Conservation (phyloP, 208 protist genomes). For the Trypanosoma platydactyli region DNA sequence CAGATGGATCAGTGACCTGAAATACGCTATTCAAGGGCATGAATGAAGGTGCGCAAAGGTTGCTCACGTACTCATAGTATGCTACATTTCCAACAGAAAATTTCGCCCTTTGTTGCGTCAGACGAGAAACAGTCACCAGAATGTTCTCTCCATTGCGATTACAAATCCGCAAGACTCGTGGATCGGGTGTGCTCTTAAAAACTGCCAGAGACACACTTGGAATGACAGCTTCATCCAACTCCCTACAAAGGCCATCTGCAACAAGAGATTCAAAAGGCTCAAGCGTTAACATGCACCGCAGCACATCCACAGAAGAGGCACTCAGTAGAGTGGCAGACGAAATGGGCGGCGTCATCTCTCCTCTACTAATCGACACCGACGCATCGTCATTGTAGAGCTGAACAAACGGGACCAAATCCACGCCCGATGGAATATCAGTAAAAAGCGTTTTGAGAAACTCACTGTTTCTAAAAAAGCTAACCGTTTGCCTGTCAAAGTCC, state of each 20-base stretch:
- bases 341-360: conserved; percentile 83
- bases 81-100: conserved; percentile 65
- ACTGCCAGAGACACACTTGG: conserved; percentile 79
- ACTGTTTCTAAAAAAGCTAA: conserved; percentile 87
- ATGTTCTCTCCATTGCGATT: conserved; percentile 42
- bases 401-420: conserved; percentile 89
- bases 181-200: conserved; percentile 84
- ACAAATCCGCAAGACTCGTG: conserved; percentile 72
- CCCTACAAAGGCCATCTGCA: conserved; percentile 58
- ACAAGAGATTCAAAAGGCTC: conserved; percentile 81
- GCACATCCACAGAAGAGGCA: conserved; percentile 81
- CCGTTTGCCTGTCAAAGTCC: conserved; percentile 63
- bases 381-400: conserved; percentile 93
- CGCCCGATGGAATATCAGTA: conserved; percentile 67
- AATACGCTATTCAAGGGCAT: conserved; percentile 63
- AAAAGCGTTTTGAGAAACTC: conserved; percentile 88
- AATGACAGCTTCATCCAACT: conserved; percentile 54
- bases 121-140: conserved; percentile 61
- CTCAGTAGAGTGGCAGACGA: conserved; percentile 68
- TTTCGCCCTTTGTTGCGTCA: conserved; percentile 74
- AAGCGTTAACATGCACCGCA: conserved; percentile 84
- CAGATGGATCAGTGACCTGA: conserved; percentile 34
- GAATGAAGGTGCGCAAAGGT: conserved; percentile 69
- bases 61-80: conserved; percentile 80
- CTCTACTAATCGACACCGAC: conserved; percentile 57